Conservation (phyloP, 2,329 filamentous ascomycete species). For the Fusarium sp. region DNA sequence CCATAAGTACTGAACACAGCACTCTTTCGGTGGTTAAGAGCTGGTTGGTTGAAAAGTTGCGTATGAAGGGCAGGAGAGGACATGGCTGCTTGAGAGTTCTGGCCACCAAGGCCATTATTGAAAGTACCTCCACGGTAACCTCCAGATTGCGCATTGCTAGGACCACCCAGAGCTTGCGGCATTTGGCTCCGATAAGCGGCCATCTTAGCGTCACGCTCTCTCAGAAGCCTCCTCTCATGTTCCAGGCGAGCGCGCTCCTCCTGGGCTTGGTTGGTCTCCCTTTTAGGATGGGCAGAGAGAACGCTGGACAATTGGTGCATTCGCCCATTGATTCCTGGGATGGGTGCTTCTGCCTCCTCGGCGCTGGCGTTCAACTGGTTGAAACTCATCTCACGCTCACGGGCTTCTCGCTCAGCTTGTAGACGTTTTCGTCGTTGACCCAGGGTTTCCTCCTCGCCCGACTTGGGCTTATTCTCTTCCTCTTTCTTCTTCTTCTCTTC, state of each 20-base stretch:
- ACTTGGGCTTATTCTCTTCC: conserved; percentile 48
- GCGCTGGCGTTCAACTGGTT: conserved; percentile 40
- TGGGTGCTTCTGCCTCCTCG: conserved; percentile 1
- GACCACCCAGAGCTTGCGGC: conserved; percentile 52
- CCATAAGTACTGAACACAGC: conserved; percentile 46
- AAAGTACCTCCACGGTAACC: conserved; percentile 64
- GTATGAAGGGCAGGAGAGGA: conserved; percentile 43
- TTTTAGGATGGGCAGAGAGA: conserved; percentile 55
- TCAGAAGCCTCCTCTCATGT: conserved; percentile 52
- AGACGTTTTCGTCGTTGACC: conserved; percentile 80
- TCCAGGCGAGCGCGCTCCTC: conserved; percentile 55
- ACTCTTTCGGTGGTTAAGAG: conserved; percentile 45
- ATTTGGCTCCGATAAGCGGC: conserved; percentile 60
- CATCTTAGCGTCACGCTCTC: conserved; percentile 60
- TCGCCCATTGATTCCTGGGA: conserved; percentile 42
- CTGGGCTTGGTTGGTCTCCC: conserved; percentile 52
- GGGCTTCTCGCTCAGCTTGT: conserved; percentile 74
- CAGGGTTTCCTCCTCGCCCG: conserved; percentile 76
- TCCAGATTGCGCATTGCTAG: conserved; percentile 50
- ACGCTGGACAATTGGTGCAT: conserved; percentile 69
- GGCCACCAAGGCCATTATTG: conserved; percentile 62
- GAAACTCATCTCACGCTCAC: conserved; percentile 63
- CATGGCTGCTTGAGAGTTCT: conserved; percentile 38
- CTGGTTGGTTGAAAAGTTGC: conserved; percentile 35
- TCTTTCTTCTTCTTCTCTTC: conserved; percentile 54